Evolutionary conservation across 2,329 filamentous ascomycete species (phyloP).

Genomic region (Penicillium sp.): DNA sequence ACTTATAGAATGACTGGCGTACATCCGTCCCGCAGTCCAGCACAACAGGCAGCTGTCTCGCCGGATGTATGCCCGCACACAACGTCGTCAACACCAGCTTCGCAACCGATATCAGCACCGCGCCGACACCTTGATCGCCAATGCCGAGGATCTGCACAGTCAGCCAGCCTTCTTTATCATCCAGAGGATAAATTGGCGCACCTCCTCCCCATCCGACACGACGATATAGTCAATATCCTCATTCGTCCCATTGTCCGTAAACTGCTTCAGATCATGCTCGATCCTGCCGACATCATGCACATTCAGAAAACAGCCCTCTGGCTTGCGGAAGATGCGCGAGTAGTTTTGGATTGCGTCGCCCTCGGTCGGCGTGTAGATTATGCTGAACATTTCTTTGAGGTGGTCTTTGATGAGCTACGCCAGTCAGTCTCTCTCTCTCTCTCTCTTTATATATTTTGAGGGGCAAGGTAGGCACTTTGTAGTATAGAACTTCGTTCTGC

Average conservation of each 20-base stretch:
- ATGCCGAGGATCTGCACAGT: conserved; percentile 70
- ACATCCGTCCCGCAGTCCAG: conserved; percentile 80
- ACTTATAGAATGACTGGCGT: conserved; percentile 2
- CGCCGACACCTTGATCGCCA: conserved; percentile 82
- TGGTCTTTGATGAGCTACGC: conserved; percentile 75
- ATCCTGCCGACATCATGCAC: conserved; percentile 66
- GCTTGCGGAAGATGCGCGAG: conserved; percentile 69
- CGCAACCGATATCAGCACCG: conserved; percentile 77
- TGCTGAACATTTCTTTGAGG: conserved; percentile 79
- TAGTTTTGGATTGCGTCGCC: conserved; percentile 85
- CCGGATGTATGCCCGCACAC: conserved; percentile 81
- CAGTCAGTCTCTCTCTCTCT: too few relatives aligned
- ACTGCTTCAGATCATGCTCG: conserved; percentile 55
- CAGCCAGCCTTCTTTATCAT: background rate
- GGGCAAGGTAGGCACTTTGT: conserved; percentile 49
- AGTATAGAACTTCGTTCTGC: conserved; percentile 82
- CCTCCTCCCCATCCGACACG: conserved; percentile 65
- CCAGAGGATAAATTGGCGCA: conserved; percentile 9
- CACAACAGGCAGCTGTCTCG: conserved; percentile 72
- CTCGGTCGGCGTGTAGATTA: conserved; percentile 91
- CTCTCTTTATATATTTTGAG: background rate
- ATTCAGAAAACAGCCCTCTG: conserved; percentile 77
- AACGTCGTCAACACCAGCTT: conserved; percentile 79
- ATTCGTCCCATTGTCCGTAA: conserved; percentile 57
- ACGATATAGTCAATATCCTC: conserved; percentile 87